Evolutionary conservation across 306 rosid species (phyloP), one percentile per base, ranked within the genome.

Genomic region (Hippophae rhamnoides): DNA sequence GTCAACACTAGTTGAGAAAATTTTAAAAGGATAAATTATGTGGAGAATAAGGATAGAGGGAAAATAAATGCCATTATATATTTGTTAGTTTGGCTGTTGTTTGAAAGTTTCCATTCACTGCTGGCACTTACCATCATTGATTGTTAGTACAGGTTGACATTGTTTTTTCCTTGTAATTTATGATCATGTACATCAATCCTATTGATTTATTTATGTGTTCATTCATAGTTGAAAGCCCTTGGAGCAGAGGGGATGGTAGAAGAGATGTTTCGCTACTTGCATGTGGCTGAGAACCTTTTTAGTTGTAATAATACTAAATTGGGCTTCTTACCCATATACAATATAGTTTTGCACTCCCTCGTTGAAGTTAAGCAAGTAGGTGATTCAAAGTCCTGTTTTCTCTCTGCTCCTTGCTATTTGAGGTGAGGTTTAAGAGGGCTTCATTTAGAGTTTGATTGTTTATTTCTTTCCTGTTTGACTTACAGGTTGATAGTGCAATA

Each of bases 161-260:
- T 41, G 23, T 65, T 74, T 64, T 27, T 38, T 3, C 49, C 13
- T 47, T 60, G 47, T 38, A 48, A 67, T 74, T 53, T 61, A 53
- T 11, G 47, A 44, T 40, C 10, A 74, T 59, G 45, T 6, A 53
- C 49, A 56, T 64, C 49, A 50, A 57, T 41, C 27, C 73, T 47
- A 72, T 62, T 25, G 4, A 18, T 41, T 52, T 43, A 45, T 56
- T 47, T 11, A 25, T 23, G 43, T 23, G 5, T 13, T 10, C 48
- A 26, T 7, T 68, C 52, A 57, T 79, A 84, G 97, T 64, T 90
- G 77, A 84, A 66, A 58, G 89, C 89, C 76, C 78, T 90, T 52
- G 97, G 97, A 68, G 77, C 78, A 61, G 95, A 87, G 74, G 82
- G 85, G 61, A 90, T 90, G 95, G 77, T 68, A 65, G 67, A 55